Evolutionary conservation across 305 asterid species (phyloP).

Genomic region (Solanum chacoense): DNA sequence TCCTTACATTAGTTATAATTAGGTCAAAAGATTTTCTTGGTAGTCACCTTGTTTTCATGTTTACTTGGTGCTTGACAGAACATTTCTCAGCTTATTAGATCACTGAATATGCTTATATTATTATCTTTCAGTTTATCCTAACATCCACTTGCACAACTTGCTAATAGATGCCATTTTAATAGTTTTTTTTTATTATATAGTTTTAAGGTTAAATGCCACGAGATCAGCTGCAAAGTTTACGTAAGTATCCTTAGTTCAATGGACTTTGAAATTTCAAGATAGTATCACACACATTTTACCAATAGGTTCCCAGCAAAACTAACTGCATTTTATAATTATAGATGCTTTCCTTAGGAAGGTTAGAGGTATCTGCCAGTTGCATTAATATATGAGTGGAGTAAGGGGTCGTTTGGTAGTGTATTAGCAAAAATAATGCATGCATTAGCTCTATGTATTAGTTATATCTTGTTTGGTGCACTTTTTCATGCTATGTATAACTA

Average conservation of each 20-base stretch:
- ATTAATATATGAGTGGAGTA: background rate
- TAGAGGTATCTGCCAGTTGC: background rate
- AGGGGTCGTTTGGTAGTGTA: background rate
- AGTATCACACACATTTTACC: background rate
- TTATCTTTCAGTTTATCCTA: background rate
- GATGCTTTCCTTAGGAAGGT: background rate
- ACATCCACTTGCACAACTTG: background rate
- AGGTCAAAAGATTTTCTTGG: background rate
- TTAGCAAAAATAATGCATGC: background rate
- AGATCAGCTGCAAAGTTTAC: background rate
- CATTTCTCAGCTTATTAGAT: background rate
- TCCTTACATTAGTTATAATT: background rate
- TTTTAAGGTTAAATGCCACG: background rate
- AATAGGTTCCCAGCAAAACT: background rate
- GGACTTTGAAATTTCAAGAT: background rate
- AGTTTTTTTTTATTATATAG: background rate
- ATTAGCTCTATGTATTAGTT: background rate
- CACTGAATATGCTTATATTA: background rate
- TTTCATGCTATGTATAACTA: too few species aligned
- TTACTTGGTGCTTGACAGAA: background rate
- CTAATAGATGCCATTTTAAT: background rate
- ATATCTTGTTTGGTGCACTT: background rate
- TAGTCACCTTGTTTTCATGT: background rate
- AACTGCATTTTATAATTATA: background rate
- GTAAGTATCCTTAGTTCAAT: background rate